Evolutionary conservation across 257 asterid genomes (phyloP).

Genomic region (Thymus quinquecostatus): DNA sequence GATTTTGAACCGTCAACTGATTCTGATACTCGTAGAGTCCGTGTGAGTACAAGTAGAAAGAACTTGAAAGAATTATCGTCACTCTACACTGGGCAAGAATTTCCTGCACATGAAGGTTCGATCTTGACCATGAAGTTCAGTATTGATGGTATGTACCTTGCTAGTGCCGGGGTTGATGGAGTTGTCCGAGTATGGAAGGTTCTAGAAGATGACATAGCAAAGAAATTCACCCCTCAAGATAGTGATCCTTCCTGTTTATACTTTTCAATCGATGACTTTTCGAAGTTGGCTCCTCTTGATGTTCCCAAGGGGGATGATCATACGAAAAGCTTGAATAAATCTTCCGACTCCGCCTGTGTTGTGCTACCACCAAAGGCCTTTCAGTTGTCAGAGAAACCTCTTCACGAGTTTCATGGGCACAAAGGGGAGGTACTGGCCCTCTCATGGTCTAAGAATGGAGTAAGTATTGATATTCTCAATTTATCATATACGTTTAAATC

Average conservation of each 20-base stretch:
- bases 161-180: conserved; percentile 92
- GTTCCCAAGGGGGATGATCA: conserved; percentile 42
- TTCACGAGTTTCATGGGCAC: conserved; percentile 85
- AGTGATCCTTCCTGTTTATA: conserved; percentile 69
- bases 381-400: conserved; percentile 76
- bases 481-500: neutral
- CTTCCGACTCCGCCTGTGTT: conserved; percentile 76
- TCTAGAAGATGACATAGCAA: conserved; percentile 55
- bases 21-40: conserved; percentile 43
- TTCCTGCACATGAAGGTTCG: conserved; percentile 86
- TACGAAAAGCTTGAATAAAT: conserved; percentile 47
- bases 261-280: conserved; percentile 58
- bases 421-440: conserved; percentile 78
- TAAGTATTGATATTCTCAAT: conserved; percentile 41
- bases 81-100: conserved; percentile 72
- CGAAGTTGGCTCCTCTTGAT: conserved; percentile 58
- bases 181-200: conserved; percentile 90
- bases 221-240: conserved; percentile 45
- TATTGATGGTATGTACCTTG: conserved; percentile 78
- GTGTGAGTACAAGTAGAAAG: conserved; percentile 51
- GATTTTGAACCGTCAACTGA: conserved; percentile 31
- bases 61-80: conserved; percentile 69
- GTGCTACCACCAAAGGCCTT: conserved; percentile 80
- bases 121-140: conserved; percentile 89
- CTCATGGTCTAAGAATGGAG: conserved; percentile 91